Conservation (phyloP, 768 basidiomycete genomes). For the Lentinula edodes region DNA sequence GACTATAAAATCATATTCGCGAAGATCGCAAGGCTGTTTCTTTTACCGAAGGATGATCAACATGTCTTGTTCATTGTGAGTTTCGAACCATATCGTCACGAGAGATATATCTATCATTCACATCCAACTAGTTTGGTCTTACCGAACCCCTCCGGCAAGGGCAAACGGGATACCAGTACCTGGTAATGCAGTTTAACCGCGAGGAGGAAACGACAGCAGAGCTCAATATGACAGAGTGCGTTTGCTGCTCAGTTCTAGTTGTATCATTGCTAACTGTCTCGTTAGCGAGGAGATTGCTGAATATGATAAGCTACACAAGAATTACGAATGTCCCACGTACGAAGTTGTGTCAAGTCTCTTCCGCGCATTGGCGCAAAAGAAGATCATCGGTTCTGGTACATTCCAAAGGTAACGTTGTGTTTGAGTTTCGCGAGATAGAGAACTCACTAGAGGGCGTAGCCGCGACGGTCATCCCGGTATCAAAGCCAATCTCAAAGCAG, state of each 20-base stretch:
- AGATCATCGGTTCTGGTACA: slow-evolving; percentile 81
- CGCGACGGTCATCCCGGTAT: slow-evolving; percentile 90
- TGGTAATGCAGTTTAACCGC: slow-evolving; percentile 96
- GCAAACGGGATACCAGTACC: slow-evolving; percentile 94
- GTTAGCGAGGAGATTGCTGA: slow-evolving; percentile 69
- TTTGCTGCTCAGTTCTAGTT: slow-evolving; percentile 22
- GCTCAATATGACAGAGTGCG: slow-evolving; percentile 83
- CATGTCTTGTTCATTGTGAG: slow-evolving; percentile 93
- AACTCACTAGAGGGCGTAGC: slow-evolving; percentile 30
- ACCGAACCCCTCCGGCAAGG: slow-evolving; percentile 95
- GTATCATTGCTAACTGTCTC: neutral
- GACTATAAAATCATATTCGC: slow-evolving; percentile 96
- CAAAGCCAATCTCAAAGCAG: slow-evolving; percentile 96
- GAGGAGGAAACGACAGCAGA: slow-evolving; percentile 97
- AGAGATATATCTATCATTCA: slow-evolving; percentile 2
- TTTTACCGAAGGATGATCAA: slow-evolving; percentile 94
- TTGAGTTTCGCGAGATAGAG: neutral
- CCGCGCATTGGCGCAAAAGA: slow-evolving; percentile 85
- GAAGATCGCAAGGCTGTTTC: slow-evolving; percentile 82
- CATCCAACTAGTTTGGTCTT: slow-evolving; percentile 63
- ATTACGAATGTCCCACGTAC: slow-evolving; percentile 93
- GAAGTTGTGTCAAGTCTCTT: slow-evolving; percentile 94
- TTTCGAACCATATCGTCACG: slow-evolving; percentile 7
- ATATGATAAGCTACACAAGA: slow-evolving; percentile 83
- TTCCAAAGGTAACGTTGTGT: slow-evolving; percentile 68